These are phyloP conservation scores for Chenopodium quinoa DNA, from an alignment of 148 eudicot species.

Conservation along the genomic window DNA sequence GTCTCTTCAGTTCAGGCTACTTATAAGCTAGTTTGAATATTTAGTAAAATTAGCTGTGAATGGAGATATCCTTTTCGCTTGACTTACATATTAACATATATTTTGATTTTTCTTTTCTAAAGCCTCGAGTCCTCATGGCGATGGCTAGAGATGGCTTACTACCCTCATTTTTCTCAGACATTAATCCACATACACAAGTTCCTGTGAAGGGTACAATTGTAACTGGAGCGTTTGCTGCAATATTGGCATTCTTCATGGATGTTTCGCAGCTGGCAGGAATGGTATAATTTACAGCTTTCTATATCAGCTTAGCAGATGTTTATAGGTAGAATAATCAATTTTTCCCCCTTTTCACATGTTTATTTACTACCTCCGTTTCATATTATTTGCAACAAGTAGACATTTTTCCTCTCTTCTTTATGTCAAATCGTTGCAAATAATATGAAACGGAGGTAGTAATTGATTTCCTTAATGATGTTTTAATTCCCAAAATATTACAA, in stretches of 20 bases:
- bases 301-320: slow-evolving; percentile 1
- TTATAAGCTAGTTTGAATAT: neutral
- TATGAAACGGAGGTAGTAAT: too few relatives aligned
- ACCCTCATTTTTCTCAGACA: slow-evolving; percentile 91
- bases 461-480: neutral
- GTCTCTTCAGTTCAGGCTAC: slow-evolving; percentile 3
- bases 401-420: too few relatives aligned
- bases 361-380: too few relatives aligned
- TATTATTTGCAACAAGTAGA: too few relatives aligned
- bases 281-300: slow-evolving; percentile 44
- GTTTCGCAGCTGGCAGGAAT: slow-evolving; percentile 91
- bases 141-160: slow-evolving; percentile 98
- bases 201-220: slow-evolving; percentile 84
- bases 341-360: neutral
- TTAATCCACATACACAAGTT: slow-evolving; percentile 68
- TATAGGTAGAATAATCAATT: neutral
- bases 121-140: slow-evolving; percentile 96
- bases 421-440: too few relatives aligned
- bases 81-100: slow-evolving; percentile 12
- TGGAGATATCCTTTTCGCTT: slow-evolving; percentile 3
- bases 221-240: slow-evolving; percentile 73
- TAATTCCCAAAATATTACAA: neutral
- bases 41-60: neutral
- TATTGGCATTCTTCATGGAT: slow-evolving; percentile 82
- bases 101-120: slow-evolving; percentile 23